Percentiles rank a stretch among this genome's conserved stretches.
Conservation (phyloP, 129 eudicot species). For the Kitagawia praeruptora region DNA sequence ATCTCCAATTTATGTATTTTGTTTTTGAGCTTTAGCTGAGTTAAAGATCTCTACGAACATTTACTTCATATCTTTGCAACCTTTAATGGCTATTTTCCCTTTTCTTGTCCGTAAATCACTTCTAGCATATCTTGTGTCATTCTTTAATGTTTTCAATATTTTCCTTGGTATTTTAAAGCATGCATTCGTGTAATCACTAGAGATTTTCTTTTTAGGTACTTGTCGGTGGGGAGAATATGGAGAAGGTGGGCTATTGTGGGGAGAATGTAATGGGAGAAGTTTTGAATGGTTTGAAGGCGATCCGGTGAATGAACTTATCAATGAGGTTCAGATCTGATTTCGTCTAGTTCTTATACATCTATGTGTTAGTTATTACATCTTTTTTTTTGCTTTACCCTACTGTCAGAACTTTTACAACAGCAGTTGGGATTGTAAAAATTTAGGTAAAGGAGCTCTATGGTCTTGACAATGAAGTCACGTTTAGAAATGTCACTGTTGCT, state of each 20-base stretch:
- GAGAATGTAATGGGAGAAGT: conserved; percentile 72
- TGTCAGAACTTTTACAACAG: background rate
- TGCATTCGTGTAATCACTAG: conserved; percentile 4
- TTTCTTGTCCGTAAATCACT: background rate
- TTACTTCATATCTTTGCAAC: background rate
- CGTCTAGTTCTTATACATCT: background rate
- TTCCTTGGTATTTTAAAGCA: background rate
- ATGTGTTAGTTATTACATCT: background rate
- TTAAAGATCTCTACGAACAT: background rate
- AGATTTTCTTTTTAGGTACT: conserved; percentile 53
- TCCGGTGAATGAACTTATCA: conserved; percentile 48
- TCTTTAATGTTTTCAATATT: background rate
- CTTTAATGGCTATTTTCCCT: background rate
- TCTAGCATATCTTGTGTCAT: background rate
- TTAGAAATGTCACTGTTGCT: conserved; percentile 70
- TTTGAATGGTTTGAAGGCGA: conserved; percentile 90
- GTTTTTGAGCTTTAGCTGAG: background rate
- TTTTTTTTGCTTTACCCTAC: background rate
- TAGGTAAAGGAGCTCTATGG: conserved; percentile 96
- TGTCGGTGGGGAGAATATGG: conserved; percentile 94
- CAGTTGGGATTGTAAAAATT: conserved; percentile 14
- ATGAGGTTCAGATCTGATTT: conserved; percentile 38
- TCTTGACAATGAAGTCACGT: conserved; percentile 63
- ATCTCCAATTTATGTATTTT: background rate
- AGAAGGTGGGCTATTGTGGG: conserved; percentile 97